These are phyloP conservation scores for Thelephora aurantiotincta DNA, from an alignment of 768 basidiomycete genomes.

Conservation along the genomic window DNA sequence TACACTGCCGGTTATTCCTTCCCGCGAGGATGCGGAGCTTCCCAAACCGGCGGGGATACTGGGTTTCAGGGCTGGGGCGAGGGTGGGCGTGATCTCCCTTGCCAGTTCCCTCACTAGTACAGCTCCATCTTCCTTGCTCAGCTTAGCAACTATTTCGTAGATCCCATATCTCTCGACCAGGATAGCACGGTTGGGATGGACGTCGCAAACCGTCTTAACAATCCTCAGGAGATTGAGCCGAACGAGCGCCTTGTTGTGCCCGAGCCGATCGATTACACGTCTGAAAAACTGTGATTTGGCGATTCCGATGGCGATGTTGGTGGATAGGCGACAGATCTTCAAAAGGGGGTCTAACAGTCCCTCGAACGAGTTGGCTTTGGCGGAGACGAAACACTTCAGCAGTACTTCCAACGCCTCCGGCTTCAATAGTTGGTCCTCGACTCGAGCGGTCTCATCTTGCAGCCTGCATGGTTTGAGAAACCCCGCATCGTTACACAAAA, in stretches of 20 bases:
- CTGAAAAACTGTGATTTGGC: slow-evolving; percentile 78
- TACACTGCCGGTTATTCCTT: slow-evolving; percentile 28
- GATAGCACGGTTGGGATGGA: slow-evolving; percentile 72
- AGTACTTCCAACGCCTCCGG: slow-evolving; percentile 48
- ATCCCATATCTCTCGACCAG: slow-evolving; percentile 76
- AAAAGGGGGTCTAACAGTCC: slow-evolving; percentile 85
- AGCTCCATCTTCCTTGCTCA: slow-evolving; percentile 79
- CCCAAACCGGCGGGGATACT: slow-evolving; percentile 19
- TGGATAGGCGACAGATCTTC: slow-evolving; percentile 79
- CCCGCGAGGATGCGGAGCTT: slow-evolving; percentile 24
- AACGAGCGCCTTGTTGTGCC: slow-evolving; percentile 71
- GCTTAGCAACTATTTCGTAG: slow-evolving; percentile 61
- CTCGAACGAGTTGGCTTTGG: slow-evolving; percentile 86
- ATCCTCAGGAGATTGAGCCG: slow-evolving; percentile 83
- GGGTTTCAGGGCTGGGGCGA: slow-evolving; percentile 60
- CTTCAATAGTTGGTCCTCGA: slow-evolving; percentile 80
- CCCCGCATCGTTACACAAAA: background rate
- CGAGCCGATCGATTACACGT: slow-evolving; percentile 73
- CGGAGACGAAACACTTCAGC: slow-evolving; percentile 65
- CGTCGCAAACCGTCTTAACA: slow-evolving; percentile 75
- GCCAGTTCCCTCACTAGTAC: slow-evolving; percentile 85
- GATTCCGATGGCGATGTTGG: slow-evolving; percentile 56
- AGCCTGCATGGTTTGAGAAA: slow-evolving; percentile 36
- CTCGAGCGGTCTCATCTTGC: slow-evolving; percentile 87
- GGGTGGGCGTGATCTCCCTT: slow-evolving; percentile 67